These are phyloP conservation scores for Chlamydomonas schloesseri DNA, from an alignment of 139 green algal species.

Conservation along the genomic window DNA sequence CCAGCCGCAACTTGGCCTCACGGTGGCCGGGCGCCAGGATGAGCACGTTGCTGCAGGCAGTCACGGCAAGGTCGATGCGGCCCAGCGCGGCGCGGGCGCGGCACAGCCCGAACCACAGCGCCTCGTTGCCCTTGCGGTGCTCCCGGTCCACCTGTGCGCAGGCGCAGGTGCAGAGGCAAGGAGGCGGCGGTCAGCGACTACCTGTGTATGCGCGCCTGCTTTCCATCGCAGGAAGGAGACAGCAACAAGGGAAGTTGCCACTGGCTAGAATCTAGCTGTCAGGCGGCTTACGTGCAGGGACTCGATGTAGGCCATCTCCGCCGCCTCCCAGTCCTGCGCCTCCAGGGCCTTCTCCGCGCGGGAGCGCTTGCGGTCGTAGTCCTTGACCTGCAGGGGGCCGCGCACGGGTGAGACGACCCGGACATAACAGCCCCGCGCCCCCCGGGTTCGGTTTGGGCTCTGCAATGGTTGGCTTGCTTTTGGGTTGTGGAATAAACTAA, in stretches of 20 bases:
- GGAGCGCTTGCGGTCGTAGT: constrained; percentile 64
- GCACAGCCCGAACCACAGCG: constrained; percentile 60
- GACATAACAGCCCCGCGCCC: too few relatives aligned
- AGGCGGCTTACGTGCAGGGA: constrained; percentile 47
- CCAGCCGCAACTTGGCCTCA: constrained; percentile 50
- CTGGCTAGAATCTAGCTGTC: too few relatives aligned
- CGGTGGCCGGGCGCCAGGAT: constrained; percentile 24
- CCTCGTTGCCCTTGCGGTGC: constrained; percentile 51
- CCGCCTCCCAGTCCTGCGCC: constrained; percentile 45
- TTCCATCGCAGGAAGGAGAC: too few relatives aligned
- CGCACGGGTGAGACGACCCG: too few relatives aligned
- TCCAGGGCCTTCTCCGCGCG: constrained; percentile 44
- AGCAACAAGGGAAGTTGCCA: too few relatives aligned
- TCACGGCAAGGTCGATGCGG: not conserved
- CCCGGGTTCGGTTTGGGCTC: too few relatives aligned
- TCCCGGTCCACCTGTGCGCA: constrained; percentile 48
- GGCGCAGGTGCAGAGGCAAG: not conserved
- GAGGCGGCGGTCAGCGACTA: too few relatives aligned
- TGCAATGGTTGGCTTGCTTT: too few relatives aligned
- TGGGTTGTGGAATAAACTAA: too few relatives aligned
- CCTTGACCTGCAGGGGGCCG: constrained; percentile 63
- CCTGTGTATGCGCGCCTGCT: too few relatives aligned
- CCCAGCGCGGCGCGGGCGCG: constrained; percentile 30
- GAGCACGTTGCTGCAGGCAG: constrained; percentile 42
- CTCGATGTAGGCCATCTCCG: constrained; percentile 36